Conservation (phyloP, 352 stramenopile genomes). For the Elongisporangium anandrum region DNA sequence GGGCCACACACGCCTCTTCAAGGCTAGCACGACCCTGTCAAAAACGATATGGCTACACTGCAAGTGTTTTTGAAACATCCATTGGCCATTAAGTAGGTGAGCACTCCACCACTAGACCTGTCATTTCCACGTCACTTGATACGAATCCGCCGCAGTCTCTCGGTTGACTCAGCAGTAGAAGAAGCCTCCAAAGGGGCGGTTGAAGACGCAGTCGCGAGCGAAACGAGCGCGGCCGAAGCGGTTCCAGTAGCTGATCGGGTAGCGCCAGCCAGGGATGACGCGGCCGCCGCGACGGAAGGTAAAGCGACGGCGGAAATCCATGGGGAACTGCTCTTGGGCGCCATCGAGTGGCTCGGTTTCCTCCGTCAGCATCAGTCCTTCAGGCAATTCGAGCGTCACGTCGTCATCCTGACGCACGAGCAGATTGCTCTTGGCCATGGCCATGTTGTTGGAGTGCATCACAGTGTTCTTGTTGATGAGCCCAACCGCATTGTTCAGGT, state of each 20-base stretch:
- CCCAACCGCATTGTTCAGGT: not conserved
- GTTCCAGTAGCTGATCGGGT: constrained; percentile 37
- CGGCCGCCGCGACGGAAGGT: constrained; percentile 15
- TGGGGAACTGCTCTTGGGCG: not conserved
- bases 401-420: constrained; percentile 3
- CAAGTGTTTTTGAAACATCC: not conserved
- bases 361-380: not conserved
- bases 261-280: constrained; percentile 31
- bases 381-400: not conserved
- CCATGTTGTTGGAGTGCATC: constrained; percentile 5
- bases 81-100: not conserved
- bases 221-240: constrained; percentile 22
- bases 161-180: constrained; percentile 23
- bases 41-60: not conserved
- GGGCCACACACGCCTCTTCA: not conserved
- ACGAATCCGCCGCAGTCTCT: too few species aligned
- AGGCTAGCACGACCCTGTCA: not conserved
- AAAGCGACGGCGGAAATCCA: constrained; percentile 25
- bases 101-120: not conserved
- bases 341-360: not conserved
- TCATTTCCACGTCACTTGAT: not conserved
- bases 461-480: constrained; percentile 9
- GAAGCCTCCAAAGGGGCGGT: constrained; percentile 20
- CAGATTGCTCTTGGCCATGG: constrained; percentile 4
- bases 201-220: constrained; percentile 20